Evolutionary conservation across 768 basidiomycete species (phyloP).

Genomic region (Cyathus striatus): DNA sequence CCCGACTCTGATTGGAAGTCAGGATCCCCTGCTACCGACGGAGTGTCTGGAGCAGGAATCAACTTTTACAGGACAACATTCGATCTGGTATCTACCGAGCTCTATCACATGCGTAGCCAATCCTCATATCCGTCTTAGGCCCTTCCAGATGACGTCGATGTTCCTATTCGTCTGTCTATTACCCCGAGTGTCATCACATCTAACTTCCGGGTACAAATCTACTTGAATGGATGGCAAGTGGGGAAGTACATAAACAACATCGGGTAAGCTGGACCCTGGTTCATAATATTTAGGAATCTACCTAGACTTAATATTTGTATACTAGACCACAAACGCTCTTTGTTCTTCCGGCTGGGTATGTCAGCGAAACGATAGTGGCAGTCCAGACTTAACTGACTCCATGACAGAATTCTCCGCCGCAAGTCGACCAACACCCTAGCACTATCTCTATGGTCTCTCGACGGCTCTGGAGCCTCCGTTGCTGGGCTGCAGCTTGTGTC

Average conservation of each 20-base stretch:
- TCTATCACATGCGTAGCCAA: too few relatives aligned
- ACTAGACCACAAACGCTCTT: slow-evolving; percentile 41
- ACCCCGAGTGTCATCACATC: slow-evolving; percentile 37
- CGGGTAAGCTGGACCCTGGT: slow-evolving; percentile 23
- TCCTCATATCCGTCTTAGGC: too few relatives aligned
- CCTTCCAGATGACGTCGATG: slow-evolving; percentile 34
- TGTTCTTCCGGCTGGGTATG: slow-evolving; percentile 41
- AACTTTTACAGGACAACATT: slow-evolving; percentile 42
- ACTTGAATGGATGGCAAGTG: slow-evolving; percentile 49
- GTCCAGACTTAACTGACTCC: too few relatives aligned
- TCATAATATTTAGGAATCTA: neutral
- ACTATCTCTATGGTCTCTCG: slow-evolving; percentile 45
- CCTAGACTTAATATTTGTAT: neutral
- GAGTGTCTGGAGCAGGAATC: slow-evolving; percentile 30
- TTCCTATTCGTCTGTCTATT: slow-evolving; percentile 40
- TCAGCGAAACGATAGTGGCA: neutral
- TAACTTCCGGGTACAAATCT: slow-evolving; percentile 46
- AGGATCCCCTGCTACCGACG: slow-evolving; percentile 24
- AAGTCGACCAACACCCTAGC: slow-evolving; percentile 40
- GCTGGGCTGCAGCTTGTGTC: slow-evolving; percentile 35
- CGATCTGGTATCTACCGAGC: slow-evolving; percentile 25
- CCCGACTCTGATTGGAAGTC: slow-evolving; percentile 32
- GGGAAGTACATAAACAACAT: slow-evolving; percentile 51
- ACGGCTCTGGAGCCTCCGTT: slow-evolving; percentile 34
- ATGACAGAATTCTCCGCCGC: slow-evolving; percentile 34